A percentile compares a stretch with the other conserved stretches of the same genome.
Conservation (phyloP, 768 basidiomycete genomes). For the Omphalotus guepiniiformis region DNA sequence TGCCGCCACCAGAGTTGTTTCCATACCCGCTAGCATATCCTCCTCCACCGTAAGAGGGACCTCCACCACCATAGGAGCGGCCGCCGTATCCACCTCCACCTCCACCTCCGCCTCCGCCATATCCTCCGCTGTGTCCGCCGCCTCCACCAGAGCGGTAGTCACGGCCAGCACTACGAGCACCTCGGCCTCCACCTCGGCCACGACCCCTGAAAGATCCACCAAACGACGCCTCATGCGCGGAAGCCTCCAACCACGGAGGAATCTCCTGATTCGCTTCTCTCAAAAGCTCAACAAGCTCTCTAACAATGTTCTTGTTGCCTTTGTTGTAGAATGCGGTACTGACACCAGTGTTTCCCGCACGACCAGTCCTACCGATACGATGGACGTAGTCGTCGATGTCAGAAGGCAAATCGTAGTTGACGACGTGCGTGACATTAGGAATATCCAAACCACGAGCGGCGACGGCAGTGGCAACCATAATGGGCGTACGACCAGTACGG, state of each 20-base stretch:
- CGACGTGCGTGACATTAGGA: slow-evolving; percentile 97
- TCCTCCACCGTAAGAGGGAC: slow-evolving; percentile 26
- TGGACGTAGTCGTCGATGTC: slow-evolving; percentile 99
- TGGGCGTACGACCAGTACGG: slow-evolving; percentile 90
- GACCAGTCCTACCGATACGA: slow-evolving; percentile 96
- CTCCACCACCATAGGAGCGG: slow-evolving; percentile 22
- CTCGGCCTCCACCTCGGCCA: slow-evolving; percentile 55
- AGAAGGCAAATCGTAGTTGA: slow-evolving; percentile 96
- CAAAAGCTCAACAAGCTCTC: slow-evolving; percentile 88
- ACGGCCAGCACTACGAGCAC: slow-evolving; percentile 53
- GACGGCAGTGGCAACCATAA: slow-evolving; percentile 97
- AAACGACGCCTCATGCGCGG: slow-evolving; percentile 78
- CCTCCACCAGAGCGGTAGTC: slow-evolving; percentile 33
- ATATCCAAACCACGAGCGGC: slow-evolving; percentile 99
- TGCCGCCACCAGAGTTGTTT: slow-evolving; percentile 25
- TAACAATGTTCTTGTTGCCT: slow-evolving; percentile 88
- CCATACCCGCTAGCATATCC: slow-evolving; percentile 22
- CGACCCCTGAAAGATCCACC: slow-evolving; percentile 44
- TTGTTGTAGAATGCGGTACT: slow-evolving; percentile 96
- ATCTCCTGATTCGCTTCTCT: slow-evolving; percentile 96
- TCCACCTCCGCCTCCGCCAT: slow-evolving; percentile 28
- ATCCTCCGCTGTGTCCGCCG: slow-evolving; percentile 30
- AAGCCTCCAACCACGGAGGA: slow-evolving; percentile 84
- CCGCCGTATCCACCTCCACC: slow-evolving; percentile 46
- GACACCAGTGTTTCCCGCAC: slow-evolving; percentile 96